Conservation (phyloP, 192 early-diverging fungal species). For the Allomyces macrogynus region DNA sequence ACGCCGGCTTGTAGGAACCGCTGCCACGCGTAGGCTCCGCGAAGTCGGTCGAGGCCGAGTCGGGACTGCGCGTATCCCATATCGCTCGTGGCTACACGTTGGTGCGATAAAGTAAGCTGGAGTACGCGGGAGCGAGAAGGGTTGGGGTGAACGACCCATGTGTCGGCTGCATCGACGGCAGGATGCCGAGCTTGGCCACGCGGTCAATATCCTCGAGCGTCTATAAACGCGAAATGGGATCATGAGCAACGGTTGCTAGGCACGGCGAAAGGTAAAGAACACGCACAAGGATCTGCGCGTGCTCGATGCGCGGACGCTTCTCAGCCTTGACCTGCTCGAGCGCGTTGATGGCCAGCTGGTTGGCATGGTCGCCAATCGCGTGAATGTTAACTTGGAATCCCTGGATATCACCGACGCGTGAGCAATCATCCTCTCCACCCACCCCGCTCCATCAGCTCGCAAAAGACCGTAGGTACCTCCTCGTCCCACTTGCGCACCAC, state of each 20-base stretch:
- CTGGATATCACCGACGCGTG: conserved; percentile 8
- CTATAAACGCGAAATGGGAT: conserved; percentile 8
- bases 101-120: background rate
- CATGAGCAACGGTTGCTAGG: too few relatives aligned
- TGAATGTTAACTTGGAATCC: conserved; percentile 33
- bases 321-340: conserved; percentile 14
- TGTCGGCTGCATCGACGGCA: conserved; percentile 36
- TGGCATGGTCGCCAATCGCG: conserved; percentile 34
- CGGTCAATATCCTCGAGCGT: conserved; percentile 21
- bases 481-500: background rate
- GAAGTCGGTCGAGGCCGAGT: conserved; percentile 17
- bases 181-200: conserved; percentile 17
- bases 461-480: too few relatives aligned
- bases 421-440: conserved; percentile 2
- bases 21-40: conserved; percentile 27
- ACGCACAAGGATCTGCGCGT: conserved; percentile 29
- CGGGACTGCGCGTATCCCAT: conserved; percentile 26
- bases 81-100: conserved; percentile 25
- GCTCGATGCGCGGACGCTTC: conserved; percentile 25
- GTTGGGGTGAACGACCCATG: conserved; percentile 18
- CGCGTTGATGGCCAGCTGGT: conserved; percentile 23
- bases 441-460: background rate
- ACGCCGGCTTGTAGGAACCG: conserved; percentile 17
- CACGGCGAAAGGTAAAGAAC: too few relatives aligned
- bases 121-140: background rate